phyloP scores from a whole-genome alignment of 108 stramenopile species.

The Stephanodiscus minutulus region DNA sequence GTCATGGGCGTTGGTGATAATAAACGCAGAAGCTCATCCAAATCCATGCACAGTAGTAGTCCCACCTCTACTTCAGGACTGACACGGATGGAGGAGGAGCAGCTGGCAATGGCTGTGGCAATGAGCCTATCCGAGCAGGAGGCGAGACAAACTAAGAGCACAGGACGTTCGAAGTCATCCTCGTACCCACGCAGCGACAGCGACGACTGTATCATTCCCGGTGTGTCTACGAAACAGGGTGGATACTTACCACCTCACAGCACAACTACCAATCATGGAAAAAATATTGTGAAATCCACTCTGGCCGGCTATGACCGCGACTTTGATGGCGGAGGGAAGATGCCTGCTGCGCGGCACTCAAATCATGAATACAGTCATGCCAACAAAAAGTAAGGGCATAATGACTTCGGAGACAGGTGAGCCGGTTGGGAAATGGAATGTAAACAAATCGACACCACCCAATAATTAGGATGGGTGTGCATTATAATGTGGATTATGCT shows the following conservation, averaged over 20 bases:
- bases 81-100: constrained; percentile 47
- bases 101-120: constrained; percentile 56
- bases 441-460: no score
- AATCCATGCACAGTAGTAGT: constrained; percentile 1
- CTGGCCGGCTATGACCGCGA: not conserved
- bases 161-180: not conserved
- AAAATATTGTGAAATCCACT: not conserved
- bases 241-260: not conserved
- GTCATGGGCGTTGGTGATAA: constrained; percentile 40
- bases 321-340: constrained; percentile 11
- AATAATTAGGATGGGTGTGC: no score
- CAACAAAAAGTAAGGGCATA: not conserved
- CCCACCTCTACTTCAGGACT: not conserved
- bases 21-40: not conserved
- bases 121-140: constrained; percentile 53
- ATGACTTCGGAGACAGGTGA: not conserved
- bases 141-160: constrained; percentile 7
- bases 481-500: no score
- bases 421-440: not conserved
- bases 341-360: not conserved
- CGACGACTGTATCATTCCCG: no score
- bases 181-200: not conserved
- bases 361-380: not conserved
- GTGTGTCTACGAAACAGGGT: not conserved
- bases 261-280: not conserved